Evolutionary conservation across 371 early-diverging fungal genomes (phyloP).

Genomic region (Mortierella sp.): DNA sequence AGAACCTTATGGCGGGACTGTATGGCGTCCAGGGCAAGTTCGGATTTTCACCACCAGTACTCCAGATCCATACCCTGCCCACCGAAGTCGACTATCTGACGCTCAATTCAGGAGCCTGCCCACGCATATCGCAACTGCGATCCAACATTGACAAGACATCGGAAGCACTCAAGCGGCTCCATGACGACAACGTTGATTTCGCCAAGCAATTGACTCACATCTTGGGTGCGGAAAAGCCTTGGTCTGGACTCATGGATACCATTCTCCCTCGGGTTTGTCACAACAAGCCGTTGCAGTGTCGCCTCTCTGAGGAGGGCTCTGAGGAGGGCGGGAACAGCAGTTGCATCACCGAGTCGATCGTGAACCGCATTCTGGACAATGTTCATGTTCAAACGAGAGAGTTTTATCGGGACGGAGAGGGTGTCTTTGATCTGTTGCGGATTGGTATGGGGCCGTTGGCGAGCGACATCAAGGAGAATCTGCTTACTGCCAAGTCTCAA

Average conservation of each 20-base stretch:
- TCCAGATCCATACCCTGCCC: slow-evolving; percentile 59
- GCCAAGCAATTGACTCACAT: slow-evolving; percentile 54
- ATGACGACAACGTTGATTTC: slow-evolving; percentile 40
- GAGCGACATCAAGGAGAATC: slow-evolving; percentile 63
- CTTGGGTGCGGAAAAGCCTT: slow-evolving; percentile 33
- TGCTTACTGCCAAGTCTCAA: slow-evolving; percentile 47
- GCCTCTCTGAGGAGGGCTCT: neutral
- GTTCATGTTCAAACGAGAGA: slow-evolving; percentile 56
- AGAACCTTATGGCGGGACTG: slow-evolving; percentile 64
- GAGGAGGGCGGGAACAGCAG: neutral
- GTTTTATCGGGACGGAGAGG: slow-evolving; percentile 59
- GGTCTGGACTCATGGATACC: slow-evolving; percentile 64
- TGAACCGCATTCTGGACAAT: slow-evolving; percentile 47
- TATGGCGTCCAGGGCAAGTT: slow-evolving; percentile 53
- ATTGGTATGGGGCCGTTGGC: slow-evolving; percentile 64
- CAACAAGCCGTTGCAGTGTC: slow-evolving; percentile 60
- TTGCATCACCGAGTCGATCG: slow-evolving; percentile 60
- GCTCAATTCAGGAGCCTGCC: slow-evolving; percentile 61
- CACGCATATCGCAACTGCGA: slow-evolving; percentile 41
- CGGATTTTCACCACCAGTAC: slow-evolving; percentile 44
- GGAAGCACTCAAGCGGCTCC: slow-evolving; percentile 22
- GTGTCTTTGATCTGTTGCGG: slow-evolving; percentile 51
- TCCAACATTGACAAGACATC: slow-evolving; percentile 27
- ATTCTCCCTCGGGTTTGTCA: slow-evolving; percentile 67
- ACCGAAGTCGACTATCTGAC: slow-evolving; percentile 64